A percentile compares a stretch with the other conserved stretches of the same genome.
phyloP scores from a whole-genome alignment of 2,329 filamentous ascomycete species.

The Sphaerulina musiva region DNA sequence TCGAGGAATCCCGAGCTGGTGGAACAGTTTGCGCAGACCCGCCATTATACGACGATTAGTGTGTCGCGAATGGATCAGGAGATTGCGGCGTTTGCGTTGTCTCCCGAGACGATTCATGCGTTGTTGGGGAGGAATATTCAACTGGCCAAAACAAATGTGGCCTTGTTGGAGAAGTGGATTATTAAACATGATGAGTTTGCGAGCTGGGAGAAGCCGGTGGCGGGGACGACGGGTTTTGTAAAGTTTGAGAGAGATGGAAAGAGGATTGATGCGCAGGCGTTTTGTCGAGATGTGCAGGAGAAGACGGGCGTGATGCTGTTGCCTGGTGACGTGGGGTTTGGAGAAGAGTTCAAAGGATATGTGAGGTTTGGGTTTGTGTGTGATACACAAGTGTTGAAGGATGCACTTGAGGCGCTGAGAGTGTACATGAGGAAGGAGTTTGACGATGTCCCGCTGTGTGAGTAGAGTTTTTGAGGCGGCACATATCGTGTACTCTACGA shows the following conservation, averaged over 20 bases:
- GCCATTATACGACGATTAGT: constrained; percentile 81
- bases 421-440: constrained; percentile 52
- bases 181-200: constrained; percentile 57
- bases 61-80: constrained; percentile 77
- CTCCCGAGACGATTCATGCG: constrained; percentile 55
- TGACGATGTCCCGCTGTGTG: constrained; percentile 42
- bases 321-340: constrained; percentile 69
- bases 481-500: neutral
- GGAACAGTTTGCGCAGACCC: constrained; percentile 55
- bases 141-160: constrained; percentile 62
- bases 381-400: constrained; percentile 60
- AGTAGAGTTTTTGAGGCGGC: constrained; percentile 3
- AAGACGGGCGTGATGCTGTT: constrained; percentile 67
- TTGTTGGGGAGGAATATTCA: constrained; percentile 58
- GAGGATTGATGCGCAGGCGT: constrained; percentile 63
- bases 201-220: constrained; percentile 66
- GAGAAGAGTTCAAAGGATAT: constrained; percentile 65
- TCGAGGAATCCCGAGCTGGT: constrained; percentile 58
- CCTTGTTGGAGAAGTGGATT: constrained; percentile 61
- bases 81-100: constrained; percentile 68
- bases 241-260: constrained; percentile 57
- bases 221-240: constrained; percentile 74
- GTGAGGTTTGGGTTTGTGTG: constrained; percentile 72
- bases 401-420: constrained; percentile 53
- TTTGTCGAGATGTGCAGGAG: constrained; percentile 62